Conservation (phyloP, 345 rosid species). For the Salix brachista region DNA sequence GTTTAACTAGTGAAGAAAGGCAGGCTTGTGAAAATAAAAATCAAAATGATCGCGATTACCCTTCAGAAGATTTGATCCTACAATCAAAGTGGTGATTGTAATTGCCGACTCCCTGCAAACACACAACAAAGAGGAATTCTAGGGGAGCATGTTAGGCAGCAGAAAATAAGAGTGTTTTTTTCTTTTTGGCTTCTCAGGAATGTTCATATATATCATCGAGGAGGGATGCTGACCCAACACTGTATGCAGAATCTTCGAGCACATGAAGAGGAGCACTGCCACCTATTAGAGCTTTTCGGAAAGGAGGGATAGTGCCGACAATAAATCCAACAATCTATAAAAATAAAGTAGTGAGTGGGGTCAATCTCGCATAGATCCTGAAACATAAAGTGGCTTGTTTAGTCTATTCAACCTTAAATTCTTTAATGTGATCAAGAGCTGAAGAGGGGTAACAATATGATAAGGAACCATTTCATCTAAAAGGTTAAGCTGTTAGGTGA, state of each 20-base stretch:
- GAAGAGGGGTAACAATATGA: background rate
- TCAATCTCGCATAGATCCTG: background rate
- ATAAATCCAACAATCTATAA: conserved; percentile 36
- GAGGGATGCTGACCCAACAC: conserved; percentile 31
- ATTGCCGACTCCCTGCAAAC: conserved; percentile 36
- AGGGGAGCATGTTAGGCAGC: background rate
- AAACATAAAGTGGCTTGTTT: background rate
- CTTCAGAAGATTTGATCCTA: conserved; percentile 46
- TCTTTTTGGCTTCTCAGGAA: background rate
- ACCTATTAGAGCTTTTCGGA: conserved; percentile 31
- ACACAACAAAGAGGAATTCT: background rate
- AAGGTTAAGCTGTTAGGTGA: too few species aligned
- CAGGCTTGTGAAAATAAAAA: background rate
- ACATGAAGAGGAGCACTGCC: conserved; percentile 37
- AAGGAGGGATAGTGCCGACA: conserved; percentile 31
- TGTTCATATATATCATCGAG: background rate
- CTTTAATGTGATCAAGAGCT: background rate
- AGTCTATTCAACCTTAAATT: background rate
- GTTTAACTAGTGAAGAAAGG: background rate
- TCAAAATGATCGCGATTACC: conserved; percentile 13
- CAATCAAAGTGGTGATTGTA: conserved; percentile 35
- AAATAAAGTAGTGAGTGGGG: background rate
- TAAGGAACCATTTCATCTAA: too few species aligned
- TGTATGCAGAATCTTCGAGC: conserved; percentile 23
- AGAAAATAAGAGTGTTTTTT: too few species aligned